phyloP scores from a whole-genome alignment of 75 land plant genomes.

The Sequoiadendron giganteum region DNA sequence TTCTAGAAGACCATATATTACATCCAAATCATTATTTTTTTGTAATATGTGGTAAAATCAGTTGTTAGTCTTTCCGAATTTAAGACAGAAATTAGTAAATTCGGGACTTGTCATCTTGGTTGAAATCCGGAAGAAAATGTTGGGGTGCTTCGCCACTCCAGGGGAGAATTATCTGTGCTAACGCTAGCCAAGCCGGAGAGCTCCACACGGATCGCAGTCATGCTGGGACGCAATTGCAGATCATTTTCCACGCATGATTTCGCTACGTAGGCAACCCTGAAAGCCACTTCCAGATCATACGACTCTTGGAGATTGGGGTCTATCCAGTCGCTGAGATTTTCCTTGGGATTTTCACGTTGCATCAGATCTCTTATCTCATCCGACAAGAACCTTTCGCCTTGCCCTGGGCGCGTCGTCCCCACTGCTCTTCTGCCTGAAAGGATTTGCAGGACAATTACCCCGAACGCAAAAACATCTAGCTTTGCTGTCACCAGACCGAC shows the following conservation, averaged over 20 bases:
- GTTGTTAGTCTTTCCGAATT: no score
- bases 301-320: background rate
- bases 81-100: no score
- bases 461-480: slow-evolving; percentile 87
- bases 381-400: slow-evolving; percentile 43
- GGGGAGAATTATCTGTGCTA: no score
- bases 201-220: slow-evolving; percentile 37
- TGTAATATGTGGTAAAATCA: no score
- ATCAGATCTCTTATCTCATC: slow-evolving; percentile 15
- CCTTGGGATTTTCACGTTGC: background rate
- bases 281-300: background rate
- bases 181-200: no score
- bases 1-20: no score
- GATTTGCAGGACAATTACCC: slow-evolving; percentile 87
- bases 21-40: no score
- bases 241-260: background rate
- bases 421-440: slow-evolving; percentile 44
- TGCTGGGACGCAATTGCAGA: slow-evolving; percentile 13
- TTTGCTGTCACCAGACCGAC: slow-evolving; percentile 81
- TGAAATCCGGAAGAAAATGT: background rate
- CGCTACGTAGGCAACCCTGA: background rate
- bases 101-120: background rate
- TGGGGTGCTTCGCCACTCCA: no score
- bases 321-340: background rate
- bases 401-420: background rate